phyloP scores from a whole-genome alignment of 2,329 filamentous ascomycete species.

The Didymella arachidicola region DNA sequence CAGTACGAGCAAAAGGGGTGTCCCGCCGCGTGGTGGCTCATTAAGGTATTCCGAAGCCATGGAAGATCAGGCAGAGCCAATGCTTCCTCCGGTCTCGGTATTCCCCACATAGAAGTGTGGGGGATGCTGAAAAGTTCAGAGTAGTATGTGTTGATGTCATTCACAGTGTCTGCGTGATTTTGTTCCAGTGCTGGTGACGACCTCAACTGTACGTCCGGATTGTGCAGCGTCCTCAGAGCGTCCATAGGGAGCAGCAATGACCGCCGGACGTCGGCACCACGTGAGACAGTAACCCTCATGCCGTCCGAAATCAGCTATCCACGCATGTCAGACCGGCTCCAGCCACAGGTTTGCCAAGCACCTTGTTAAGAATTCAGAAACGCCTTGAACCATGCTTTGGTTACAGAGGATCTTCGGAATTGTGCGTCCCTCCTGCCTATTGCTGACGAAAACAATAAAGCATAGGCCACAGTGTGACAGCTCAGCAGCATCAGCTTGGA shows the following conservation, averaged over 20 bases:
- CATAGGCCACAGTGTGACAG: background rate
- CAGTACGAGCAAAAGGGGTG: background rate
- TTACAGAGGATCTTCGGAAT: background rate
- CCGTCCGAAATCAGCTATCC: background rate
- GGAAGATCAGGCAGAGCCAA: background rate
- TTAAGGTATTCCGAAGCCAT: conserved; percentile 5
- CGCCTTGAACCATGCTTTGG: background rate
- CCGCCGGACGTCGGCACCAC: background rate
- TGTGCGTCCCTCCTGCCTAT: background rate
- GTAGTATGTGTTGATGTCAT: background rate
- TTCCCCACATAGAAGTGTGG: background rate
- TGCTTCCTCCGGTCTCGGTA: background rate
- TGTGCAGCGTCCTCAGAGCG: background rate
- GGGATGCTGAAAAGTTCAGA: background rate
- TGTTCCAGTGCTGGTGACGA: background rate
- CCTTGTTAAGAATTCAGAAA: background rate
- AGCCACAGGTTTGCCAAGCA: background rate
- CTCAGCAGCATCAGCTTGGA: background rate
- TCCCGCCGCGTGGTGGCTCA: conserved; percentile 1
- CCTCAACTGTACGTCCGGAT: background rate
- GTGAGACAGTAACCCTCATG: background rate
- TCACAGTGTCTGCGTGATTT: background rate
- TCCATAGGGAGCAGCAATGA: background rate
- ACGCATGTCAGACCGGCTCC: background rate
- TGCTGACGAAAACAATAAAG: background rate